Evolutionary conservation across 169 alveolate genomes (phyloP).

Genomic region (Cryptosporidium ryanae): DNA sequence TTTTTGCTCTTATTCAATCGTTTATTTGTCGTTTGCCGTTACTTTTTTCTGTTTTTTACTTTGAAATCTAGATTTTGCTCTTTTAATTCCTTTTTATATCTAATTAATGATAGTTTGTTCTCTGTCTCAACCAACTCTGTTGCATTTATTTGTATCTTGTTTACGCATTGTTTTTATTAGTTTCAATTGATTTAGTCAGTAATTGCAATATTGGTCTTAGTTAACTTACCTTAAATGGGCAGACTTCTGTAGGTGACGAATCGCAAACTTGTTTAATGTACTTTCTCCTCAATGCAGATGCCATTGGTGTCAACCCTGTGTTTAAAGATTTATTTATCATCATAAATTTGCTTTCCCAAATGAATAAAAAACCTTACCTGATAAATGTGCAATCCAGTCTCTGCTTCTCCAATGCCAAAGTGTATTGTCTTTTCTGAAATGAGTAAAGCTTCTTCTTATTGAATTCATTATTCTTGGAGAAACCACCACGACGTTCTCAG

Average conservation of each 20-base stretch:
- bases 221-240: conserved; percentile 70
- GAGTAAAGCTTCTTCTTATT: conserved; percentile 58
- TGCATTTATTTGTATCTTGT: conserved; percentile 25
- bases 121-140: conserved; percentile 28
- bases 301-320: conserved; percentile 74
- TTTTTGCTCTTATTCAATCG: not conserved
- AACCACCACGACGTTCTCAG: conserved; percentile 34
- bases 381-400: conserved; percentile 76
- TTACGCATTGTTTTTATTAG: not conserved
- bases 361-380: conserved; percentile 58
- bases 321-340: not conserved
- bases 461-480: conserved; percentile 74
- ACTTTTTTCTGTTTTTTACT: not conserved
- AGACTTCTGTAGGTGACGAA: conserved; percentile 57
- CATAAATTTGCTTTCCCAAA: not conserved
- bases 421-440: conserved; percentile 67
- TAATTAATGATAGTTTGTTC: conserved; percentile 41
- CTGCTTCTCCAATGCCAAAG: conserved; percentile 75
- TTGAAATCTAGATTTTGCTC: not conserved
- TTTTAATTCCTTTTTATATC: conserved; percentile 48
- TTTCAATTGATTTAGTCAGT: not conserved
- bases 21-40: not conserved
- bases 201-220: not conserved
- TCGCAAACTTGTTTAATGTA: conserved; percentile 70
- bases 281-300: conserved; percentile 59